Evolutionary conservation across 1,139 yeast genomes (phyloP), one percentile per base, ranked within the genome.

Genomic region (Yamadazyma pseudoaaseri): DNA sequence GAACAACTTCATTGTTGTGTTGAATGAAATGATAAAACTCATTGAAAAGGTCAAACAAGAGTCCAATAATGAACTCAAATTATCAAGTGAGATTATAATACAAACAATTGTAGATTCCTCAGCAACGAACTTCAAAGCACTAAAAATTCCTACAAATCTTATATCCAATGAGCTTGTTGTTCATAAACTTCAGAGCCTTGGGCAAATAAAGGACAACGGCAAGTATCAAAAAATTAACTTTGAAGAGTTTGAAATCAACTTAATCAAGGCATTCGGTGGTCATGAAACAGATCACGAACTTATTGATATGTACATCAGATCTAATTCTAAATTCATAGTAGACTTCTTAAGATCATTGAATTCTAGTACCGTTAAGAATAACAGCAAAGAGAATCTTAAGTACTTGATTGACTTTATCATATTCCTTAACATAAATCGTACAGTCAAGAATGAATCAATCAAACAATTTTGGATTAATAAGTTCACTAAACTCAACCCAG

Each of bases 351-450:
- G 34, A 11, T 29, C 36, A 17, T 30, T 43, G 21, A 38, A 35
- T 23, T 58, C 56, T 31, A 47, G 51, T 13, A 41, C 44, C 22
- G 41, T 31, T n/a, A 48, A 42, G 29, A 57, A 52, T 33, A 42
- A 49, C 12, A 54, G 48, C 32, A 52, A 51, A 33, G 71, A 65
- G 34, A 57, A 56, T 26, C 41, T 52, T 5, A 58, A 60, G 31
- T 40, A 58, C 11, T 46, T 57, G 16, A 51, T 63, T 10, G 62
- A 60, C 36, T 41, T 62, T 17, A 43, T 58, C 6, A 37, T 56
- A 2, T 62, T 46, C 28, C 32, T 60, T 10, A 38, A 55, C 10
- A 33, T 56, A 5, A 43, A 46, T 21, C 43, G 44, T 12, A 47
- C 55, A 1, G 41, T 58, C 6, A 39, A 44, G 6, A 41, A 49